Conservation (phyloP, 768 basidiomycete species). For the Hygrocybe coccinea region DNA sequence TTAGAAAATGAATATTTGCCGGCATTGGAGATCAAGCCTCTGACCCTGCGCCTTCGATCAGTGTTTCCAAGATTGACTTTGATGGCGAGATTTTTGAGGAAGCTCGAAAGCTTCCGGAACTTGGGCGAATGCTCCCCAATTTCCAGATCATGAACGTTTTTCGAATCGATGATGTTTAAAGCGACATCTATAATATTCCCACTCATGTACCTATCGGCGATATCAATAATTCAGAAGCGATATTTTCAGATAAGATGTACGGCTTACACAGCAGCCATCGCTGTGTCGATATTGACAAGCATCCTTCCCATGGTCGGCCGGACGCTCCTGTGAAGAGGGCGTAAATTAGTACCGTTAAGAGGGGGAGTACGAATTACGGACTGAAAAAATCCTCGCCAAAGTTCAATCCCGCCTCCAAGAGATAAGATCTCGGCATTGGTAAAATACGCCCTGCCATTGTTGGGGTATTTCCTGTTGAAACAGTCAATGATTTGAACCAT, state of each 20-base stretch:
- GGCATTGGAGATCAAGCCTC: constrained; percentile 33
- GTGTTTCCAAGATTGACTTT: constrained; percentile 23
- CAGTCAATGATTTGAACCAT: neutral
- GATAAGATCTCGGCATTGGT: constrained; percentile 26
- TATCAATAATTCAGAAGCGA: neutral
- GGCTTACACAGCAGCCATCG: constrained; percentile 42
- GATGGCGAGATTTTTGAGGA: constrained; percentile 35
- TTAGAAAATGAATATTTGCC: constrained; percentile 38
- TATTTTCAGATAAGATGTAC: neutral
- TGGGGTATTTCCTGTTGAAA: constrained; percentile 36
- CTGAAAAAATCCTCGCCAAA: constrained; percentile 51
- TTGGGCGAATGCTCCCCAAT: constrained; percentile 17
- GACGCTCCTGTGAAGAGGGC: constrained; percentile 36
- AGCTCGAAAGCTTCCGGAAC: constrained; percentile 33
- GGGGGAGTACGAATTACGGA: constrained; percentile 19
- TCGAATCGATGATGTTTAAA: constrained; percentile 23
- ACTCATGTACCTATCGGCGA: constrained; percentile 24
- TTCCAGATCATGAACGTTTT: constrained; percentile 27
- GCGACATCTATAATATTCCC: constrained; percentile 32
- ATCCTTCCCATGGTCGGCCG: constrained; percentile 39
- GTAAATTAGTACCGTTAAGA: neutral
- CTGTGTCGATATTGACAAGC: constrained; percentile 45
- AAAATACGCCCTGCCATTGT: constrained; percentile 47
- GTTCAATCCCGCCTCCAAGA: constrained; percentile 32
- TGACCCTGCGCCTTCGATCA: constrained; percentile 32